A percentile compares a stretch with the other conserved stretches of the same genome.
Evolutionary conservation across 495 filamentous ascomycete genomes (phyloP).

Genomic region (Hyaloscypha hepaticicola): DNA sequence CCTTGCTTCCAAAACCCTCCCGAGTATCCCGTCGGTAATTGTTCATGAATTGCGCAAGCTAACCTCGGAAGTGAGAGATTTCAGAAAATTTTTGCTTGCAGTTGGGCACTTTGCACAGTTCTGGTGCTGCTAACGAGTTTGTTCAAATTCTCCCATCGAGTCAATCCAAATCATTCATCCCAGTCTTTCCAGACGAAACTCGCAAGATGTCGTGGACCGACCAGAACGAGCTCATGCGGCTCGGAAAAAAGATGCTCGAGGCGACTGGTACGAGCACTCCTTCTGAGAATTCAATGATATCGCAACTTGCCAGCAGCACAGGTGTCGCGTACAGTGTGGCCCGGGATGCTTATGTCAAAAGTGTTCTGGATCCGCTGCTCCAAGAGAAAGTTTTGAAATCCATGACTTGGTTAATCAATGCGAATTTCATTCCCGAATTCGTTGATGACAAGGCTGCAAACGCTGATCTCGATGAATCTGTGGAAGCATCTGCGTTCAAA

Average conservation of each 20-base stretch:
- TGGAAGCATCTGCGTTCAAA: slow-evolving; percentile 9
- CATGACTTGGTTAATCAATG: slow-evolving; percentile 17
- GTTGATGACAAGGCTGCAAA: slow-evolving; percentile 4
- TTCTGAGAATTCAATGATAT: slow-evolving; percentile 21
- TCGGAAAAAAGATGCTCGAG: slow-evolving; percentile 16
- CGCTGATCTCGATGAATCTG: slow-evolving; percentile 8
- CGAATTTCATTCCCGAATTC: slow-evolving; percentile 15
- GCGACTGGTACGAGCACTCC: slow-evolving; percentile 17
- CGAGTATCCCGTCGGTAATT: neutral
- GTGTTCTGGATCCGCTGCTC: slow-evolving; percentile 16
- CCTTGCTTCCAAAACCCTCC: slow-evolving; percentile 1
- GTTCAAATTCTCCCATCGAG: neutral
- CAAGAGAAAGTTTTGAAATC: slow-evolving; percentile 19
- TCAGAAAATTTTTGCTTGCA: neutral
- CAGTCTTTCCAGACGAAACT: slow-evolving; percentile 3
- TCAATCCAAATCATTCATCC: neutral
- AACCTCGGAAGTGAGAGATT: neutral
- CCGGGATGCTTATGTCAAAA: slow-evolving; percentile 18
- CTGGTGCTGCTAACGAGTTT: slow-evolving; percentile 6
- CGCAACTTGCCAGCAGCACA: slow-evolving; percentile 20
- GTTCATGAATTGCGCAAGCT: neutral
- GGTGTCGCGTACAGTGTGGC: slow-evolving; percentile 19
- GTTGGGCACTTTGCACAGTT: neutral
- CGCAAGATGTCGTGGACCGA: slow-evolving; percentile 19
- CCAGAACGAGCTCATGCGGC: slow-evolving; percentile 18